Evolutionary conservation across 2,329 filamentous ascomycete species (phyloP), one percentile per base, ranked within the genome.

Genomic region (Trichoderma arundinaceum): DNA sequence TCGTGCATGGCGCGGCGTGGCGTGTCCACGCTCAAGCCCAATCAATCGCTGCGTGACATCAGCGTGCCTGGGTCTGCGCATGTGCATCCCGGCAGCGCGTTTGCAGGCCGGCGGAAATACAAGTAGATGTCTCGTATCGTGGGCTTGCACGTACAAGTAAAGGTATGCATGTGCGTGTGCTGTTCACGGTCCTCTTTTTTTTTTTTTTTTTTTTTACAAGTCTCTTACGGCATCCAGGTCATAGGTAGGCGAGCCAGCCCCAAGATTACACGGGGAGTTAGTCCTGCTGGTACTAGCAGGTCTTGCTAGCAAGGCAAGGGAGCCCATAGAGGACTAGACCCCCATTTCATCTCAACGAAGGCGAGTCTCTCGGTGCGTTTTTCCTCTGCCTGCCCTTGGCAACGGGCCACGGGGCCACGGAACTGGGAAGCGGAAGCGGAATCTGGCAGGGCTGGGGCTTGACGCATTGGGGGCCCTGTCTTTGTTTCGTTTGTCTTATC

Each of bases 1-100:
- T 63, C 60, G 60, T 63, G 60, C 60, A 63, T 63, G 49, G 59
- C 59, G 46, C 48, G 28, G n/a, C 8, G 43, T 61, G 39, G 60
- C 60, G 60, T 54, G 60, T 53, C 57, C 46, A 62, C 32, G 59
- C 48, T 28, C 59, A 62, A 51, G 52, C 9, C 52, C 52, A 54
- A 38, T 38, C 35, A 10, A 38, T 38, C 22, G 22, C 22, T 28
- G 22, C 22, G 22, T 28, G 22, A 28, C 22, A 28, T 28, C 22
- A 4, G 2, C 22, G 22, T 28, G 22, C 22, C 22, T 28, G 22
- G 22, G 22, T 28, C 22, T 28, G 22, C 22, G 22, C 22, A 28
- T 28, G 22, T 4, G 22, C 22, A 28, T 28, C 22, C 22, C 22
- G 22, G 22, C 22, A 28, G 22, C 22, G 57, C 33, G 38, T 22